phyloP scores from a whole-genome alignment of 345 rosid species.

The Acer yangbiense region DNA sequence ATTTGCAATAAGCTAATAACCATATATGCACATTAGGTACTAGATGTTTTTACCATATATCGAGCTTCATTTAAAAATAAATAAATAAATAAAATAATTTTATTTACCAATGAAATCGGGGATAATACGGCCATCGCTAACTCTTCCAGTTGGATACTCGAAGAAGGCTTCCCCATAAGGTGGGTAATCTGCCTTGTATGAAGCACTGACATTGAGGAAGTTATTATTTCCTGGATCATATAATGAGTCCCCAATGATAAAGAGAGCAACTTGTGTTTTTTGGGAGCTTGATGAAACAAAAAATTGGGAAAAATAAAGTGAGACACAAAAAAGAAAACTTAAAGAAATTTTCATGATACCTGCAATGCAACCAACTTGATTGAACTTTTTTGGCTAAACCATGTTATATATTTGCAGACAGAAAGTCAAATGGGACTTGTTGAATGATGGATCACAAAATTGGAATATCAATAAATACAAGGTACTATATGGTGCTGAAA shows the following conservation, averaged over 20 bases:
- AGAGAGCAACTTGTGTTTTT: slow-evolving; percentile 11
- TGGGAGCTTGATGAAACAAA: not conserved
- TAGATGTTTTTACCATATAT: no score
- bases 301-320: not conserved
- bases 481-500: no score
- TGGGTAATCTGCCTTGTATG: not conserved
- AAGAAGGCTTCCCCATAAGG: slow-evolving; percentile 15
- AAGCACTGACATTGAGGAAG: slow-evolving; percentile 23
- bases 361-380: no score
- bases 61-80: no score
- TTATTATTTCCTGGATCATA: slow-evolving; percentile 42
- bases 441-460: no score
- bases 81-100: no score
- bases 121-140: slow-evolving; percentile 3
- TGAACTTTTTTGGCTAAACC: no score
- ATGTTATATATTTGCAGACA: no score
- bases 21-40: no score
- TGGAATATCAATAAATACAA: no score
- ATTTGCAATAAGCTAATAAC: no score
- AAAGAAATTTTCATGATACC: not conserved
- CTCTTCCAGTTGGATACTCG: slow-evolving; percentile 9
- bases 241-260: slow-evolving; percentile 44
- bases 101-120: slow-evolving; percentile 17
- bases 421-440: no score
- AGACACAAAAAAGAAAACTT: not conserved